Evolutionary conservation across 2,329 filamentous ascomycete genomes (phyloP), one percentile per base, ranked within the genome.

Genomic region (Ascochyta clinopodiicola): DNA sequence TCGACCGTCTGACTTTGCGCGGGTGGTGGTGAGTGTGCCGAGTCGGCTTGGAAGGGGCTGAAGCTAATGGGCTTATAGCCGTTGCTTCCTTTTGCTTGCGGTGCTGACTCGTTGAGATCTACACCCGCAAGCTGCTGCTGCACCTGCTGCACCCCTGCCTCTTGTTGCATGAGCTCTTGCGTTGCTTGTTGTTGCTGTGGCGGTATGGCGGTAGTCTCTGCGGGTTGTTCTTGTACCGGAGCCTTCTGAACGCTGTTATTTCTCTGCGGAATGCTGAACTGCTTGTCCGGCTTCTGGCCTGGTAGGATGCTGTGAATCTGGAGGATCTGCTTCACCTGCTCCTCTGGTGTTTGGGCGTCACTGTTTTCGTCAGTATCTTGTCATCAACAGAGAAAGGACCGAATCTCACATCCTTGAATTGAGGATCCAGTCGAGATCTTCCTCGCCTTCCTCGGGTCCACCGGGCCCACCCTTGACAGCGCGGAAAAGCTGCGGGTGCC

Each of bases 341-440:
- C 83, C 63, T 89, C 79, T 0, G 91, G 86, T 4, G 88, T 84
- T 24, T 84, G 77, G 40, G 81, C 81, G 65, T 93, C 87, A 61
- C 70, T 70, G 44, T 8, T 15, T 13, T 12, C 10, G 37, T 56
- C 19, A 56, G 43, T 6, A 35, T 24, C 12, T 24, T 5, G 21
- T 27, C 2, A 1, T 12, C 17, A 17, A 17, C 15, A 12, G 2
- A 21, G 2, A 27, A 24, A 6, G 39, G 21, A 8, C 51, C 44
- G 19, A 42, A 40, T 71, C 86, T 75, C 77, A 96, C 92, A 99
- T 85, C 51, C 88, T 82, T 1, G 93, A 89, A 74, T 94, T 89
- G 69, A 99, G 90, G 69, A 98, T 93, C 91, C 92, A 99, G 76
- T 98, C 95, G 27, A 99, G 79, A 62, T 91, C 91, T 72, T 96